phyloP scores from a whole-genome alignment of 129 eudicot genomes.

The Apium graveolens region DNA sequence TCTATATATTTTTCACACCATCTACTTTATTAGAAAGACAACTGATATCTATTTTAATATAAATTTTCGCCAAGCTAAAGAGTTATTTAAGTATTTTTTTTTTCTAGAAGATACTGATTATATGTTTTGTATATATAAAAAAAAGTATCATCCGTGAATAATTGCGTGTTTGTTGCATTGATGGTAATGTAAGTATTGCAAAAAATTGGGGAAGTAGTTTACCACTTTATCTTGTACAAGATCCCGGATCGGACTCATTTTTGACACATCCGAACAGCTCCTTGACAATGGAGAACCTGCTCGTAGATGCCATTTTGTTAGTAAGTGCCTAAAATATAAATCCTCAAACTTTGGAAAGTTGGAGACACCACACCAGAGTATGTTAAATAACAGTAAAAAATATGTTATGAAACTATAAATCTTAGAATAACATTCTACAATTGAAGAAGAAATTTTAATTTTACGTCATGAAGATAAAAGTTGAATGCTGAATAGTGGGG shows the following conservation, averaged over 20 bases:
- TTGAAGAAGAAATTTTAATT: not conserved
- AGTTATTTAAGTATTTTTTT: not conserved
- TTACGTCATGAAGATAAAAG: not conserved
- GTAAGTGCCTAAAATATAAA: not conserved
- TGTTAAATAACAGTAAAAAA: not conserved
- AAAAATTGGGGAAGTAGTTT: slow-evolving; percentile 13
- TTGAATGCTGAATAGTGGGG: not conserved
- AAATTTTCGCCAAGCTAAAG: not conserved
- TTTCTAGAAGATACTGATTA: not conserved
- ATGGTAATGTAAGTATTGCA: not conserved
- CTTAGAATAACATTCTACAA: not conserved
- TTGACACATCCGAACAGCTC: slow-evolving; percentile 56
- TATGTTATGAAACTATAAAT: not conserved
- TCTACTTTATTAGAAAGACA: not conserved
- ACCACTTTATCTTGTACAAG: slow-evolving; percentile 60
- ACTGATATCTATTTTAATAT: not conserved
- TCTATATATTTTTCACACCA: too few relatives aligned
- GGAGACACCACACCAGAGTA: slow-evolving; percentile 2
- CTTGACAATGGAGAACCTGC: slow-evolving; percentile 71
- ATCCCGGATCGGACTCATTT: slow-evolving; percentile 41
- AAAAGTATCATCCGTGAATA: not conserved
- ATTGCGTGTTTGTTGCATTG: not conserved
- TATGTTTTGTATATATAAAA: not conserved
- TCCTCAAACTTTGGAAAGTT: not conserved
- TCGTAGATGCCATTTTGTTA: slow-evolving; percentile 16